Evolutionary conservation across 2,329 filamentous ascomycete species (phyloP), one percentile per base, ranked within the genome.

Genomic region (Fusarium tupiense): DNA sequence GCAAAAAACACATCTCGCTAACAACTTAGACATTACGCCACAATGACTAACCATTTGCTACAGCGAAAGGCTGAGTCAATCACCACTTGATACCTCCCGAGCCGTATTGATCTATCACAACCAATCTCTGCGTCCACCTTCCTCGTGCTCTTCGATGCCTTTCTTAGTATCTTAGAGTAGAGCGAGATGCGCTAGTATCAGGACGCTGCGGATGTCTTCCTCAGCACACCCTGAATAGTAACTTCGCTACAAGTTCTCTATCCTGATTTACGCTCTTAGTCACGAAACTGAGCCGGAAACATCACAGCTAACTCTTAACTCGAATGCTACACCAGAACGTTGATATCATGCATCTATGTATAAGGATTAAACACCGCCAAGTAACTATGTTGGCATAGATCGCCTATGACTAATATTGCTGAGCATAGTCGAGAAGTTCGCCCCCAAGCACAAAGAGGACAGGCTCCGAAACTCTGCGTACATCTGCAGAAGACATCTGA

Each of bases 381-480:
- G 6, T 16, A 13, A 20, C 4, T 46, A 6, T 29, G 22, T 24
- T 10, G 31, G 2, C 12, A 26, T 53, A 26, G 2, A 35, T 14
- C 4, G 26, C 8, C 0, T 24, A 56, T 2, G 9, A 33, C 29
- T 35, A 59, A n/a, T 2, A 37, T 9, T 59, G n/a, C n/a, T 49
- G 43, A 8, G 40, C 50, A 24, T 38, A 62, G 13, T 46, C 12
- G 8, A 29, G 38, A 31, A 58, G 38, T 11, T 62, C 60, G 7
- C 14, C 4, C 16, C 33, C 60, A 22, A 62, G 60, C 9, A 62
- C 38, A 24, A 58, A 46, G 9, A 62, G 33, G 1, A 62, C 60
- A 57, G 60, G 60, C 40, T 62, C 60, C 9, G 60, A 58, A 7
- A 62, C 60, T 8, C 40, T 58, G 8, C 38, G 60, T 13, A 62